Percentiles rank a stretch among this genome's conserved stretches.
These are phyloP conservation scores for Ascoidea rubescens DNA, from an alignment of 805 yeast species.

Conservation along the genomic window DNA sequence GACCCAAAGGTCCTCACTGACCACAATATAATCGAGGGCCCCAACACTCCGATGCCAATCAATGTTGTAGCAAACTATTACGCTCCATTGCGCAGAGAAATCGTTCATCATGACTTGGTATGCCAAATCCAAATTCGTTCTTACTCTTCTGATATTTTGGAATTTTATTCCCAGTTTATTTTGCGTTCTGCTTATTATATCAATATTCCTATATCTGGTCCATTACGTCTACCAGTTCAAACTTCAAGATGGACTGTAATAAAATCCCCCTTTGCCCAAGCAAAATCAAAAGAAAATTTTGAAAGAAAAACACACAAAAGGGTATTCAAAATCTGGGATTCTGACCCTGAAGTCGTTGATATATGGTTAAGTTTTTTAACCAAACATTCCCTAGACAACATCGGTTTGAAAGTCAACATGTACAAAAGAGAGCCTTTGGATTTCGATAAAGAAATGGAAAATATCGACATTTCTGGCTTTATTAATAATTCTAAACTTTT, in stretches of 20 bases:
- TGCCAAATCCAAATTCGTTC: conserved; percentile 70
- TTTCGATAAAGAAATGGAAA: conserved; percentile 25
- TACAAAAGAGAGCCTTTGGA: conserved; percentile 38
- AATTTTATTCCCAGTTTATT: conserved; percentile 73
- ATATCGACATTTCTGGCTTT: conserved; percentile 14
- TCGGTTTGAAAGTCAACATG: conserved; percentile 67
- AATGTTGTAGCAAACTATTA: conserved; percentile 72
- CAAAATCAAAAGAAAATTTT: conserved; percentile 89
- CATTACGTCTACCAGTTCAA: conserved; percentile 52
- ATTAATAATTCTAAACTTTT: conserved; percentile 7
- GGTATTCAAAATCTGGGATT: conserved; percentile 63
- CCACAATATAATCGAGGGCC: conserved; percentile 20
- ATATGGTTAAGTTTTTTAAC: conserved; percentile 65
- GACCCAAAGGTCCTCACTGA: conserved; percentile 23
- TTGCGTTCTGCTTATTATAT: conserved; percentile 81
- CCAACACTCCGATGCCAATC: conserved; percentile 57
- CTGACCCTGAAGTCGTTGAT: conserved; percentile 75
- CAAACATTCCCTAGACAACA: conserved; percentile 68
- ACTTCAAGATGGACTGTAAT: conserved; percentile 89
- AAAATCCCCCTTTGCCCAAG: conserved; percentile 85
- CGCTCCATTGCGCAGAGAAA: conserved; percentile 60
- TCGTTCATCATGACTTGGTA: conserved; percentile 58
- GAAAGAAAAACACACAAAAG: conserved; percentile 77
- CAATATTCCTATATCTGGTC: conserved; percentile 75
- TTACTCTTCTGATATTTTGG: conserved; percentile 54